phyloP scores from a whole-genome alignment of 2,329 filamentous ascomycete species.

The Pyrenochaeta sp. region DNA sequence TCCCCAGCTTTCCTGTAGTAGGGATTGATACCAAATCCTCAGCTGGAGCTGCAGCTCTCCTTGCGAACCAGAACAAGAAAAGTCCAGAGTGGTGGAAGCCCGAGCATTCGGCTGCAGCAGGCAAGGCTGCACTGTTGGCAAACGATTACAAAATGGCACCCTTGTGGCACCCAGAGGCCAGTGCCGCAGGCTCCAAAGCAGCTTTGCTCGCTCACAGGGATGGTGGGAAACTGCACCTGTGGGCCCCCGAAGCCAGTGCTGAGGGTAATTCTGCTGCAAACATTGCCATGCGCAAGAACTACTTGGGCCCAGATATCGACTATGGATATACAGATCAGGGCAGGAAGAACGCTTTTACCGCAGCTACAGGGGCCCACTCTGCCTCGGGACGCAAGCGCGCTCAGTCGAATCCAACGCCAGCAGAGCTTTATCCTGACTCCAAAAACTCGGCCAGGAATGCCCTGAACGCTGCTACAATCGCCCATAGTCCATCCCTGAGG shows the following conservation, averaged over 20 bases:
- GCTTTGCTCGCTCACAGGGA: conserved; percentile 71
- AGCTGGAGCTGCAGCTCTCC: conserved; percentile 75
- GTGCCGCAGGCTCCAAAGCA: conserved; percentile 75
- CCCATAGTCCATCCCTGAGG: conserved; percentile 59
- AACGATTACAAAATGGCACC: conserved; percentile 70
- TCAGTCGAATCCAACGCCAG: conserved; percentile 64
- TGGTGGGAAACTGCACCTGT: conserved; percentile 61
- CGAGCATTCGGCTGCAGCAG: conserved; percentile 64
- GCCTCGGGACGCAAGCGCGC: conserved; percentile 65
- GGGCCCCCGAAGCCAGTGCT: conserved; percentile 59
- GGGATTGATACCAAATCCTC: conserved; percentile 68
- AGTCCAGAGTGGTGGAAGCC: conserved; percentile 72
- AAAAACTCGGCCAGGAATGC: conserved; percentile 72
- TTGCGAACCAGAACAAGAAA: conserved; percentile 77
- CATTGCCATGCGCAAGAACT: conserved; percentile 68
- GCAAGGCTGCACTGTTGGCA: conserved; percentile 66
- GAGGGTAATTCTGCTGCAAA: conserved; percentile 74
- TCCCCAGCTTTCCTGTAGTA: conserved; percentile 76
- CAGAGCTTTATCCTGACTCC: conserved; percentile 62
- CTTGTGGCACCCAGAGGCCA: conserved; percentile 69
- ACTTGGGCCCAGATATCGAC: conserved; percentile 55
- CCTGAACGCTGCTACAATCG: conserved; percentile 75
- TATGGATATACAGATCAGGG: conserved; percentile 60
- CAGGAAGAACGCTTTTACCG: conserved; percentile 72
- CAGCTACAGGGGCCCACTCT: conserved; percentile 80